phyloP scores from a whole-genome alignment of 78 protist genomes.

The Pigoraptor vietnamica region DNA sequence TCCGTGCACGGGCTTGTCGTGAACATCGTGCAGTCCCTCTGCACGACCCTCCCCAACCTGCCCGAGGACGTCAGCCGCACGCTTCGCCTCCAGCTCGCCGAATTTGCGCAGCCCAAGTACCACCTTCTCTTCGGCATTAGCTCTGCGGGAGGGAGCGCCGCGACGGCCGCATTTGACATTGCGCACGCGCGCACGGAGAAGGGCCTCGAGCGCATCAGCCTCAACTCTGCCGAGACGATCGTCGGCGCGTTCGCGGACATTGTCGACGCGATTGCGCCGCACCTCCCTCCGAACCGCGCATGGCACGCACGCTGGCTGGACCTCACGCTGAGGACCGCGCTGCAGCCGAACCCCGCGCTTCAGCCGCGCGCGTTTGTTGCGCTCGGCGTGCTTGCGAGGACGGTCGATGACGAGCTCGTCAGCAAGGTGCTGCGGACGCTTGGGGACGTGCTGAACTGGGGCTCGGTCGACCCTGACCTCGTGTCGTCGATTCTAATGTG shows the following conservation, averaged over 20 bases:
- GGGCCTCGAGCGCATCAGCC: not conserved
- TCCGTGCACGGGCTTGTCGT: conserved; percentile 29
- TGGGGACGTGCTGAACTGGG: not conserved
- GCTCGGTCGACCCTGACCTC: not conserved
- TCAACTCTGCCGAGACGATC: conserved; percentile 24
- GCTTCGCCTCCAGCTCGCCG: conserved; percentile 15
- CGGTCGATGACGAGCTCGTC: conserved; percentile 1
- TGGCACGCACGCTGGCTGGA: conserved; percentile 43
- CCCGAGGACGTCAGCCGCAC: not conserved
- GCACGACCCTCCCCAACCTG: conserved; percentile 26
- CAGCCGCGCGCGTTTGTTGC: conserved; percentile 55
- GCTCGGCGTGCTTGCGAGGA: conserved; percentile 34
- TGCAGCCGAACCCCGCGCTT: conserved; percentile 39
- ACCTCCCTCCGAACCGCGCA: not conserved
- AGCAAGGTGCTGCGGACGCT: conserved; percentile 1
- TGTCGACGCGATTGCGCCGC: conserved; percentile 2
- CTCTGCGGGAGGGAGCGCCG: not conserved
- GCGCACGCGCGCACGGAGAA: not conserved
- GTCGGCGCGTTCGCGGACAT: conserved; percentile 14
- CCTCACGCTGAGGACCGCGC: conserved; percentile 22
- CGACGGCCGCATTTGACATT: not conserved
- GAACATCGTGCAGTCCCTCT: conserved; percentile 52
- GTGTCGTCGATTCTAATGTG: not conserved
- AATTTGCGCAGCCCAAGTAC: conserved; percentile 27
- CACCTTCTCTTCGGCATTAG: conserved; percentile 39